Conservation (phyloP, 2,329 filamentous ascomycete species). For the Aspergillus felis region DNA sequence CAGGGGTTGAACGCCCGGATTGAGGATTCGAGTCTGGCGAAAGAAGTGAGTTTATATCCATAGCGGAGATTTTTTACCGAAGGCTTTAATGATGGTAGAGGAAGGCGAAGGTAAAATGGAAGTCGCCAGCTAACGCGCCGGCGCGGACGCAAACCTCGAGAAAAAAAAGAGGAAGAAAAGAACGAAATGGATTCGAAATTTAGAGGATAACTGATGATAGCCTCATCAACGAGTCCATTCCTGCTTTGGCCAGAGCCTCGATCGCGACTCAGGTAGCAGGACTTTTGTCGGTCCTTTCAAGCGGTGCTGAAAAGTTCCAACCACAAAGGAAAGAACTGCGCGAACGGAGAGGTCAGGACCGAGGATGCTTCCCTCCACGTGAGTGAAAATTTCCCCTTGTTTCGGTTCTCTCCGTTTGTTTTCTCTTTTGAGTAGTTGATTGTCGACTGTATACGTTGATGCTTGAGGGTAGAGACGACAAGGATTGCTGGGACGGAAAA, state of each 20-base stretch:
- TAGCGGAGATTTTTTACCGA: slow-evolving; percentile 17
- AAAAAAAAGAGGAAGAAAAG: slow-evolving; percentile 1
- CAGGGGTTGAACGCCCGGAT: slow-evolving; percentile 31
- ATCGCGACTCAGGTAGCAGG: slow-evolving; percentile 14
- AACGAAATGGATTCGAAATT: slow-evolving; percentile 9
- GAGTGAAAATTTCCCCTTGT: neutral
- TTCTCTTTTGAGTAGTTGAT: neutral
- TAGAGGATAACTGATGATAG: slow-evolving; percentile 24
- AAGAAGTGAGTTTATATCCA: slow-evolving; percentile 47
- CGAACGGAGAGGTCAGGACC: neutral
- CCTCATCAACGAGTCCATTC: slow-evolving; percentile 36
- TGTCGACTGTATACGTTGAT: neutral
- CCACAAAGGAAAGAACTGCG: neutral
- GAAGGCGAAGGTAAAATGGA: neutral
- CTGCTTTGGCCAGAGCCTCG: slow-evolving; percentile 27
- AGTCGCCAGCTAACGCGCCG: slow-evolving; percentile 7
- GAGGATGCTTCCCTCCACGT: neutral
- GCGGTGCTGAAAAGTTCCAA: neutral
- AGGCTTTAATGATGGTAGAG: neutral
- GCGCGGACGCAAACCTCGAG: slow-evolving; percentile 6
- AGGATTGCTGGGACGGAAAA: neutral
- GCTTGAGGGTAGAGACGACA: neutral
- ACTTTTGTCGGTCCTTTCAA: neutral
- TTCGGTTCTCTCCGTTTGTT: neutral
- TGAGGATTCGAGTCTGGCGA: slow-evolving; percentile 42